A percentile compares a stretch with the other conserved stretches of the same genome.
Evolutionary conservation across 306 rosid species (phyloP).

Genomic region (Rosa chinensis): DNA sequence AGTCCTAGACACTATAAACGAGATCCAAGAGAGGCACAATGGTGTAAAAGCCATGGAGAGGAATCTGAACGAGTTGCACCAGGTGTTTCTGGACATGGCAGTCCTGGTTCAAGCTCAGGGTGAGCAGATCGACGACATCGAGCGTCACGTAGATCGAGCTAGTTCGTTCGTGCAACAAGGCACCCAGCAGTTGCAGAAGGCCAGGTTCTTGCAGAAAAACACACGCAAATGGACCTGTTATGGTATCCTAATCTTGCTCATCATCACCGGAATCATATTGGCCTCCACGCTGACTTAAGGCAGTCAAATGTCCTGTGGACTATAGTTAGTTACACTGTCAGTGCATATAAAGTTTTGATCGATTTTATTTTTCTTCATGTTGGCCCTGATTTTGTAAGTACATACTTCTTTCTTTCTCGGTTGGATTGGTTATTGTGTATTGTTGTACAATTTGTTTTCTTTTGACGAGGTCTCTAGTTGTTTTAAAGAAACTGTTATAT

Average conservation of each 20-base stretch:
- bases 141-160: slow-evolving; percentile 65
- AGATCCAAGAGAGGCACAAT: slow-evolving; percentile 84
- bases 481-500: not conserved
- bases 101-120: slow-evolving; percentile 78
- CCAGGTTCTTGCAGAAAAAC: slow-evolving; percentile 54
- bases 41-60: slow-evolving; percentile 77
- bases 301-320: not conserved
- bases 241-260: slow-evolving; percentile 52
- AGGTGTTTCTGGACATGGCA: slow-evolving; percentile 92
- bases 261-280: slow-evolving; percentile 31
- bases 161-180: slow-evolving; percentile 61
- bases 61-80: slow-evolving; percentile 75
- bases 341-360: not conserved
- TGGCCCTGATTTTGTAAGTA: not conserved
- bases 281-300: not conserved
- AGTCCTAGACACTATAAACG: slow-evolving; percentile 67
- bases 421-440: not conserved
- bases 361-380: not conserved
- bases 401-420: not conserved
- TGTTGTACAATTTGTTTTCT: not conserved
- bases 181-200: slow-evolving; percentile 53
- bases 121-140: slow-evolving; percentile 71
- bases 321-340: not conserved
- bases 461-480: not conserved
- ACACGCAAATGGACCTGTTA: slow-evolving; percentile 55